Conservation (phyloP, 129 eudicot species). For the Helichrysum umbraculigerum region DNA sequence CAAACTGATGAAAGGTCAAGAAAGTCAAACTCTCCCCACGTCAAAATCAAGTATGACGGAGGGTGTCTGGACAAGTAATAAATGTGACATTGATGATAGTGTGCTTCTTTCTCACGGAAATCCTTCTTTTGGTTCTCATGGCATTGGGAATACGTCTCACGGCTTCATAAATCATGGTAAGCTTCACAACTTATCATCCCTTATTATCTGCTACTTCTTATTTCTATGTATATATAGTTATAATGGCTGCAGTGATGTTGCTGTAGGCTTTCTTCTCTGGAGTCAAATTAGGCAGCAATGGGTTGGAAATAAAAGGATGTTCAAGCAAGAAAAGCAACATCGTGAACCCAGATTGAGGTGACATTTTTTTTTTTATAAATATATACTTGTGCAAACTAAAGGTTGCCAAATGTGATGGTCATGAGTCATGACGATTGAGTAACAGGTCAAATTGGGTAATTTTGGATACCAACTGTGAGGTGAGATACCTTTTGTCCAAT, state of each 20-base stretch:
- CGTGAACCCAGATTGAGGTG: conserved; percentile 80
- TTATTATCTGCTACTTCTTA: neutral
- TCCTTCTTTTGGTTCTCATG: conserved; percentile 48
- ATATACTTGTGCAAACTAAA: too few species aligned
- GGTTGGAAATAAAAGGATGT: conserved; percentile 53
- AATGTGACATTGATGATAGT: conserved; percentile 52
- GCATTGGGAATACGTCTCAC: conserved; percentile 41
- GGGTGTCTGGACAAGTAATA: conserved; percentile 53
- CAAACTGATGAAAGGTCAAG: conserved; percentile 40
- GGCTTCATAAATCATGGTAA: conserved; percentile 79
- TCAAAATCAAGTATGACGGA: conserved; percentile 35
- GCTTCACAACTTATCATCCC: neutral
- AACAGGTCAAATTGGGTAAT: too few species aligned
- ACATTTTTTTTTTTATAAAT: neutral
- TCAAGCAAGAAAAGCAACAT: conserved; percentile 30
- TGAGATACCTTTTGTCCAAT: too few species aligned
- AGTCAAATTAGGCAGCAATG: conserved; percentile 74
- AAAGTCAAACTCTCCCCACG: conserved; percentile 18
- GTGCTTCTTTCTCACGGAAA: conserved; percentile 46
- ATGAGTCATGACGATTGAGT: too few species aligned
- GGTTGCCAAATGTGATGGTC: too few species aligned
- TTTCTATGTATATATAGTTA: neutral
- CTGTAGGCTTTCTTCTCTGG: conserved; percentile 79
- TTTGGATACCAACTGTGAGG: too few species aligned
- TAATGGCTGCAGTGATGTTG: conserved; percentile 12